Percentiles rank a stretch among this genome's conserved stretches.
Evolutionary conservation across 2,329 filamentous ascomycete genomes (phyloP).

Genomic region (Magnaporthiopsis poae): DNA sequence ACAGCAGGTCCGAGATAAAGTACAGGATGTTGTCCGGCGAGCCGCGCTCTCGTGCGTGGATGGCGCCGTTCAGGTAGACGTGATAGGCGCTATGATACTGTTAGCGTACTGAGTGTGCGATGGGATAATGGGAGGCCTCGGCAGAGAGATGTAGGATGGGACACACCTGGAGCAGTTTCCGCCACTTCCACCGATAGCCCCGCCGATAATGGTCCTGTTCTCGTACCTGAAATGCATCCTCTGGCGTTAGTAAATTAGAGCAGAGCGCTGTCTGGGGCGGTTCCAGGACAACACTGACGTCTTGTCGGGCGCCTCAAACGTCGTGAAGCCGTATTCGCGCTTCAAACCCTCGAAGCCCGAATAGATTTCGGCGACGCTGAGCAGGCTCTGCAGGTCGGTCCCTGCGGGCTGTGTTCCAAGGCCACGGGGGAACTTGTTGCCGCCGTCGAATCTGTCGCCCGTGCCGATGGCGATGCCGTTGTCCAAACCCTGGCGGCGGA

Average conservation of each 20-base stretch:
- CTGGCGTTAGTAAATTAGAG: neutral
- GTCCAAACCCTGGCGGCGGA: constrained; percentile 10
- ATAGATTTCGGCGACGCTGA: constrained; percentile 35
- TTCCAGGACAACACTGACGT: constrained; percentile 18
- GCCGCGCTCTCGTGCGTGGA: constrained; percentile 50
- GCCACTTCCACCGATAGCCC: constrained; percentile 22
- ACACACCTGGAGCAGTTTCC: constrained; percentile 23
- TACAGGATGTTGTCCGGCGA: constrained; percentile 47
- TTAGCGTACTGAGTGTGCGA: neutral
- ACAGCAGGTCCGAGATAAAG: constrained; percentile 47
- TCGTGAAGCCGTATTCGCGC: constrained; percentile 27
- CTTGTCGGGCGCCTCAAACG: constrained; percentile 32
- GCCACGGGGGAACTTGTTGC: constrained; percentile 27
- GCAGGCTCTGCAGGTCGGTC: constrained; percentile 29
- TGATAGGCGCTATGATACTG: constrained; percentile 20
- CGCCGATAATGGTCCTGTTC: constrained; percentile 28
- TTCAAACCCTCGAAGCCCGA: constrained; percentile 34
- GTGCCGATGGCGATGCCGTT: constrained; percentile 28
- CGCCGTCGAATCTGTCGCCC: constrained; percentile 32
- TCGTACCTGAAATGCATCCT: constrained; percentile 19
- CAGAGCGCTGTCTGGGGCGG: neutral
- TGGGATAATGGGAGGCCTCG: too few relatives aligned
- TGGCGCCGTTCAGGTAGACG: constrained; percentile 42
- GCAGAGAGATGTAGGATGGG: neutral
- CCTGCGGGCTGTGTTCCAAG: constrained; percentile 28